phyloP scores from a whole-genome alignment of 495 filamentous ascomycete genomes.

The Stereocaulon alpinum region DNA sequence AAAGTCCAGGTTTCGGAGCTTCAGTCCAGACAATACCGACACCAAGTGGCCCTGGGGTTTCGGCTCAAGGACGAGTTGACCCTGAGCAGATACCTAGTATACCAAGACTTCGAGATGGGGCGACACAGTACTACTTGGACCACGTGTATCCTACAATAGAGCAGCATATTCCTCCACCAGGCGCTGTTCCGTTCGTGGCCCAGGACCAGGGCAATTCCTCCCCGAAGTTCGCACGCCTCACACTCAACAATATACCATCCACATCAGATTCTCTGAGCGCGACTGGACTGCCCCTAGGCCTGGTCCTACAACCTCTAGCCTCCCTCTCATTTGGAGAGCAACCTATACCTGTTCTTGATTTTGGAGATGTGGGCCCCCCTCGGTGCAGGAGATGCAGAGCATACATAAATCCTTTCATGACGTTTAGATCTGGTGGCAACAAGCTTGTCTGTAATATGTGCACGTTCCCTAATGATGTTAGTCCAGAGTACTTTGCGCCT shows the following conservation, averaged over 20 bases:
- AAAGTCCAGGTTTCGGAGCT: conserved; percentile 11
- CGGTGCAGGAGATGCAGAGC: conserved; percentile 87
- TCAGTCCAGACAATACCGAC: conserved; percentile 13
- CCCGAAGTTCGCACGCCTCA: conserved; percentile 84
- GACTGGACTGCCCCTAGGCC: conserved; percentile 75
- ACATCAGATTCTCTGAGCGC: conserved; percentile 67
- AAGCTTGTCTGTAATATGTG: conserved; percentile 99
- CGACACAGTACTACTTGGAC: conserved; percentile 71
- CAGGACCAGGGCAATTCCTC: conserved; percentile 95
- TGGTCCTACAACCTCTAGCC: conserved; percentile 83
- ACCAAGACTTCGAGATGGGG: conserved; percentile 69
- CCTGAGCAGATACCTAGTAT: conserved; percentile 92
- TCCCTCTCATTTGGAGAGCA: conserved; percentile 74
- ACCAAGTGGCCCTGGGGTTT: conserved; percentile 32
- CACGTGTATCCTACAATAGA: conserved; percentile 93
- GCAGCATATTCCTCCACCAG: conserved; percentile 78
- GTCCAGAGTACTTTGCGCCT: conserved; percentile 85
- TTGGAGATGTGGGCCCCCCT: conserved; percentile 83
- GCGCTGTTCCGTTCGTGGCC: conserved; percentile 80
- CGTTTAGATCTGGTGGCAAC: conserved; percentile 84
- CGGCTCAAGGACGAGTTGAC: conserved; percentile 69
- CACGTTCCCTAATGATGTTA: conserved; percentile 90
- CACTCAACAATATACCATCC: conserved; percentile 82
- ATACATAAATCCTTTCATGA: conserved; percentile 99
- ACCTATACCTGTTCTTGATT: conserved; percentile 86